Evolutionary conservation across 805 yeast species (phyloP), one percentile per base, ranked within the genome.

Genomic region (Jamesozyma jinghongensis): DNA sequence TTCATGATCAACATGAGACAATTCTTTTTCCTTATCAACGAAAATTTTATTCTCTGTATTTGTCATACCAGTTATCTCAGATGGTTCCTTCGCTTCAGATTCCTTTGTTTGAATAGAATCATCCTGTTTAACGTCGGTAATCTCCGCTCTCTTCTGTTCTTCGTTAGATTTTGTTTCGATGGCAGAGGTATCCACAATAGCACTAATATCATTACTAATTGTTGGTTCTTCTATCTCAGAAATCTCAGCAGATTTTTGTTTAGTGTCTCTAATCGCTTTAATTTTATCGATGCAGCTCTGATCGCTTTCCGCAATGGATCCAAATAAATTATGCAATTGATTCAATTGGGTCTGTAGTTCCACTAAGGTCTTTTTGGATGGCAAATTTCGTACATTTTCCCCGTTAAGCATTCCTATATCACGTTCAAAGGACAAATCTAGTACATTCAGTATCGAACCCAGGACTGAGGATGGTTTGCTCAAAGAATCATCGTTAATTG

Each of bases 381-480:
- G 73, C 17, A 66, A 60, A 5, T 73, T 68, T 1, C 71, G 62
- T 0, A 74, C 65, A 5, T 69, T 52, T 16, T 75, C 79, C 0
- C 88, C 88, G 48, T 71, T 78, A 19, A 81, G 59, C 39, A 74
- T 58, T 1, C 87, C 87, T 14, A 73, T 65, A 31, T 75, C 73
- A 4, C 72, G 64, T 50, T 80, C 84, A 52, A 75, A 81, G 1
- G 73, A 62, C 40, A 81, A 57, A 36, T 69, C 66, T 30, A 79
- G 58, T 46, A 74, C 75, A 35, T 63, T 62, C 40, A 81, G 61
- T 12, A 81, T 71, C 40, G 73, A 72, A 22, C 70, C 69, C 38
- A 81, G 45, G 3, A 70, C 62, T 20, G 56, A 49, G 1, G 73
- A 62, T 1, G 77, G 74, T 10, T 61, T 54, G 17, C 56, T 56